Evolutionary conservation across 2,329 filamentous ascomycete species (phyloP).

Genomic region (Alternaria sp.): DNA sequence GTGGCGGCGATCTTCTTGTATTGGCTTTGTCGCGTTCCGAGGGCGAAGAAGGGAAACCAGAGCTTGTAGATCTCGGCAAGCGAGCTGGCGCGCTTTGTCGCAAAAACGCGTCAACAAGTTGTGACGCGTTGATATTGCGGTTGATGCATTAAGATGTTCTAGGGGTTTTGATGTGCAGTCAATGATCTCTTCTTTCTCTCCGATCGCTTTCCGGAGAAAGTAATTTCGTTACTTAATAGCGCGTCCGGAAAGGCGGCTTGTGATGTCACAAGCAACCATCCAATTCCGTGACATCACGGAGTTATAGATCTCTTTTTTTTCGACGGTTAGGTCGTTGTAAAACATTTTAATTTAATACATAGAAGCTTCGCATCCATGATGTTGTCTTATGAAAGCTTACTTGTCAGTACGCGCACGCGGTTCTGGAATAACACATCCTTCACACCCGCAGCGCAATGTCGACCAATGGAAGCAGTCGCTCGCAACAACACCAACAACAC

Average conservation of each 20-base stretch:
- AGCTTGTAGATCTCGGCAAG: neutral
- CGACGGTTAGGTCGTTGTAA: neutral
- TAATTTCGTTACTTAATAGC: neutral
- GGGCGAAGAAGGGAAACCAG: conserved; percentile 53
- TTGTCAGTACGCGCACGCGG: neutral
- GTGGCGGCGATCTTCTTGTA: conserved; percentile 60
- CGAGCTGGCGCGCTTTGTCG: neutral
- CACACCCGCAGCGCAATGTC: neutral
- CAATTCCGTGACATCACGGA: neutral
- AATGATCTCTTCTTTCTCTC: neutral
- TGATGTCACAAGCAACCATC: neutral
- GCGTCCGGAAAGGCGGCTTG: neutral
- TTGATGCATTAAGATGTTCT: neutral
- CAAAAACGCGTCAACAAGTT: neutral
- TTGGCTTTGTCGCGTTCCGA: conserved; percentile 62
- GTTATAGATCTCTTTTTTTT: neutral
- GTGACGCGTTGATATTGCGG: neutral
- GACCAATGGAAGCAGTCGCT: neutral
- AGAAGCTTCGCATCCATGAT: neutral
- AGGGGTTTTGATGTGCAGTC: neutral
- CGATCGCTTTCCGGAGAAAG: neutral
- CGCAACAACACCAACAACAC: neutral
- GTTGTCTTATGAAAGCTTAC: neutral
- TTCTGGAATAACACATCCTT: neutral
- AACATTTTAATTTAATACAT: neutral